phyloP scores from a whole-genome alignment of 2,329 filamentous ascomycete genomes.

The Stagonosporopsis vannaccii region DNA sequence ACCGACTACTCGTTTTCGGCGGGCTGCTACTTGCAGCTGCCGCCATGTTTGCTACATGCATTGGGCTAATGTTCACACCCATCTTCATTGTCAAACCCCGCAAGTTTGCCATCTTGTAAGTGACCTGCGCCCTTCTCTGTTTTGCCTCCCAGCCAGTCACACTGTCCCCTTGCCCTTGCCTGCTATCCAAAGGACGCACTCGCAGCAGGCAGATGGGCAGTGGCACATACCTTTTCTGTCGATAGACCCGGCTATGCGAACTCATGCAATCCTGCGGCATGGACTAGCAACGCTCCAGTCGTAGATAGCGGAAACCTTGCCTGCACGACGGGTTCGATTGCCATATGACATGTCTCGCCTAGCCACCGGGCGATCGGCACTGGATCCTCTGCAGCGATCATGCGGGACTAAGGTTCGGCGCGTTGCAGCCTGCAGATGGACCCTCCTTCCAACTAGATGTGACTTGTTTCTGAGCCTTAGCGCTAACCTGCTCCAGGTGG shows the following conservation, averaged over 20 bases:
- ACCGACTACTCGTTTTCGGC: conserved; percentile 89
- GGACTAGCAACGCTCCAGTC: conserved; percentile 19
- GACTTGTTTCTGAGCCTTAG: conserved; percentile 35
- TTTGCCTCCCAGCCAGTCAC: conserved; percentile 23
- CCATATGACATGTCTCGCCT: conserved; percentile 38
- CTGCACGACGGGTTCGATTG: conserved; percentile 1
- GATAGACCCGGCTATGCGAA: conserved; percentile 41
- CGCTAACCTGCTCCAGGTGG: conserved; percentile 72
- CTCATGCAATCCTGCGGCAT: conserved; percentile 30
- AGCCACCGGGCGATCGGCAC: conserved; percentile 46
- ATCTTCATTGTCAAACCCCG: conserved; percentile 79
- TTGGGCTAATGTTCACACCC: conserved; percentile 78
- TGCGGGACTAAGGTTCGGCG: conserved; percentile 50
- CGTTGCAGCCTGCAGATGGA: conserved; percentile 44
- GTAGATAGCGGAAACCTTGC: conserved; percentile 3
- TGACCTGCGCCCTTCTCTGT: conserved; percentile 48
- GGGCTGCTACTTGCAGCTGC: conserved; percentile 57
- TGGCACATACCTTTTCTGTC: conserved; percentile 37
- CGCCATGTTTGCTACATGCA: conserved; percentile 92
- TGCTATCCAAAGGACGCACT: conserved; percentile 21
- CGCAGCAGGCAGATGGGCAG: conserved; percentile 33
- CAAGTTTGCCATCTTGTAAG: conserved; percentile 98
- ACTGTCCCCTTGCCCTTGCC: conserved; percentile 27
- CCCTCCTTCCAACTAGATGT: conserved; percentile 39
- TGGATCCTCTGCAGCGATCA: conserved; percentile 49